phyloP scores from a whole-genome alignment of 768 basidiomycete genomes.

The Collybiopsis luxurians region DNA sequence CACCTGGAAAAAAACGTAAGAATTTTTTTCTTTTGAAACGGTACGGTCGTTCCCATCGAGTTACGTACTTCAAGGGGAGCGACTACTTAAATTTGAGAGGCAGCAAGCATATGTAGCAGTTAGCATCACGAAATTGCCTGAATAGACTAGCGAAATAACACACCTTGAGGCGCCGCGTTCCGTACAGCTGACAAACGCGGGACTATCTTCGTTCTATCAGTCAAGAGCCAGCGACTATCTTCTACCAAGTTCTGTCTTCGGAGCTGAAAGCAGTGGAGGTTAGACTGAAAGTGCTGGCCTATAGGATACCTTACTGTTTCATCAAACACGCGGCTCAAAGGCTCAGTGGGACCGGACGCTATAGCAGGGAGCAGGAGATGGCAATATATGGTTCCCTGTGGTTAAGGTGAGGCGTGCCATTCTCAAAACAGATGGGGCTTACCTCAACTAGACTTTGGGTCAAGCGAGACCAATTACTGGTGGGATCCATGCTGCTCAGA shows the following conservation, averaged over 20 bases:
- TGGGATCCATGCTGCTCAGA: constrained; percentile 19
- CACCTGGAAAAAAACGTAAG: constrained; percentile 8
- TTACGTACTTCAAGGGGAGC: constrained; percentile 2
- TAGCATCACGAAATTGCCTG: not conserved
- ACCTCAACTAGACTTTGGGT: constrained; percentile 45
- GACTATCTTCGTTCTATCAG: constrained; percentile 30
- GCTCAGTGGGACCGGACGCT: constrained; percentile 36
- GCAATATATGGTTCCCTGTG: constrained; percentile 52
- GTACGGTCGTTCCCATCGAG: constrained; percentile 2
- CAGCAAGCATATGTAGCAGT: too few species aligned
- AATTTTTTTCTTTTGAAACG: not conserved
- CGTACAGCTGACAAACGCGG: constrained; percentile 44
- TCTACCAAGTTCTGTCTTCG: constrained; percentile 37
- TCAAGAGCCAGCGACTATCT: constrained; percentile 39
- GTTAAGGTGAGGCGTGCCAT: constrained; percentile 8
- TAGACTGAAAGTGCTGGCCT: not conserved
- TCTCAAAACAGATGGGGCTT: constrained; percentile 15
- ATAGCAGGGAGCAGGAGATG: constrained; percentile 53
- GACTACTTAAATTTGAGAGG: constrained; percentile 1
- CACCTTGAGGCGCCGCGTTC: constrained; percentile 13
- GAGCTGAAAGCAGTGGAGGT: constrained; percentile 25
- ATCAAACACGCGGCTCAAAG: constrained; percentile 46
- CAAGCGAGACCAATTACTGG: constrained; percentile 32
- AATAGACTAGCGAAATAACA: constrained; percentile 13
- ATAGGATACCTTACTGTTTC: constrained; percentile 35